Conservation (phyloP, 495 filamentous ascomycete species). For the Neurospora tetraspora region DNA sequence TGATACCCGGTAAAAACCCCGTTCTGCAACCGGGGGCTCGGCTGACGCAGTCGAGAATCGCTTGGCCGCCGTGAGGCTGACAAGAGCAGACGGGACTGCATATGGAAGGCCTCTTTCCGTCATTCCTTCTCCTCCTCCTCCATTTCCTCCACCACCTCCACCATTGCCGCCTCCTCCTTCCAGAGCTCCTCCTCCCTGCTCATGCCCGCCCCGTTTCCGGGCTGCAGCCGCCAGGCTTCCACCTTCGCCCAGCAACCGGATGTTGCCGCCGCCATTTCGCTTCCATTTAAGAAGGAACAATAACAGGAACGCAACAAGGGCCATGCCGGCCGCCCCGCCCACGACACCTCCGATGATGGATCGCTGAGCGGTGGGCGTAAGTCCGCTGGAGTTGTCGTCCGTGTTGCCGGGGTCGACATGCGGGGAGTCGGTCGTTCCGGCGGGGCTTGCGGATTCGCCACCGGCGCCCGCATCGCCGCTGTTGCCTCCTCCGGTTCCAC, state of each 20-base stretch:
- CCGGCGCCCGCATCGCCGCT: background rate
- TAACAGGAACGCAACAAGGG: constrained; percentile 44
- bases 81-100: constrained; percentile 46
- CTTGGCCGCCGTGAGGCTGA: constrained; percentile 34
- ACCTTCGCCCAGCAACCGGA: constrained; percentile 20
- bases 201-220: background rate
- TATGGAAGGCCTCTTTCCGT: constrained; percentile 43
- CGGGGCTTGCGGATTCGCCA: constrained; percentile 1
- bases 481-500: constrained; percentile 3
- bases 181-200: background rate
- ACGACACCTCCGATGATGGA: constrained; percentile 55
- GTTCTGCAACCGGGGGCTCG: constrained; percentile 28
- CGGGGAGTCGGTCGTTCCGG: background rate
- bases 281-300: constrained; percentile 49
- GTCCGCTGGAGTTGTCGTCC: constrained; percentile 10
- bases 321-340: constrained; percentile 54
- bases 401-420: background rate
- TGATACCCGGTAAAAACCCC: constrained; percentile 48
- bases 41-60: constrained; percentile 36
- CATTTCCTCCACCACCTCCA: constrained; percentile 17
- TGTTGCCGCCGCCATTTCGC: constrained; percentile 24
- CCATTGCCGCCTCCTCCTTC: constrained; percentile 6
- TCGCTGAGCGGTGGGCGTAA: constrained; percentile 21
- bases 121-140: constrained; percentile 23
- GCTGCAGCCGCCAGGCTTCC: constrained; percentile 4